Evolutionary conservation across 2,329 filamentous ascomycete species (phyloP).

Genomic region (Aspergillus quadricinctus): DNA sequence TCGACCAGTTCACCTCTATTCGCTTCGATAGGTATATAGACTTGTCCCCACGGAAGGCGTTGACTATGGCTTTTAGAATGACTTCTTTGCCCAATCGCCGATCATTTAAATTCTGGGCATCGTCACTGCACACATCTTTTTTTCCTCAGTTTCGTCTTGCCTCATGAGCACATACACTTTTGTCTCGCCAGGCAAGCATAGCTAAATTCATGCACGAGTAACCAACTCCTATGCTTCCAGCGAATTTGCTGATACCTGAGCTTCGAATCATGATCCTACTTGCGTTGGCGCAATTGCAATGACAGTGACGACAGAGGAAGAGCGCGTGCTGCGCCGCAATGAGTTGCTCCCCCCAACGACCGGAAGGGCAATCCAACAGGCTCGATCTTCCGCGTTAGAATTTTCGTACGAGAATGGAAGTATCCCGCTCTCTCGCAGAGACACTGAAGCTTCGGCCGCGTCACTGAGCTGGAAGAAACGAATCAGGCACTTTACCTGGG

Average conservation of each 20-base stretch:
- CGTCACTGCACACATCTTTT: not conserved
- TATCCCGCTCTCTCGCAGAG: not conserved
- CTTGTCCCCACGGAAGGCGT: not conserved
- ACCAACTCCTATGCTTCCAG: not conserved
- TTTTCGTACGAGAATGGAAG: slow-evolving; percentile 12
- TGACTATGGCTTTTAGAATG: not conserved
- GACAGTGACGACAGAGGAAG: not conserved
- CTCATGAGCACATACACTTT: not conserved
- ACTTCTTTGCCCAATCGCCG: not conserved
- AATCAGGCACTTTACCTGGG: slow-evolving; percentile 67
- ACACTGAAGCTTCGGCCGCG: slow-evolving; percentile 4
- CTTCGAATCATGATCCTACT: not conserved
- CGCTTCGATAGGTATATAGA: not conserved
- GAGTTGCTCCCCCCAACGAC: slow-evolving; percentile 11
- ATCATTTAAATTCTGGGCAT: not conserved
- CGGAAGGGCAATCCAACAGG: slow-evolving; percentile 12
- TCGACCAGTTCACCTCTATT: not conserved
- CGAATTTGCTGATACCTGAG: not conserved
- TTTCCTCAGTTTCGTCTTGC: not conserved
- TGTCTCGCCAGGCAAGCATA: not conserved
- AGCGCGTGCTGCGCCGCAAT: slow-evolving; percentile 5
- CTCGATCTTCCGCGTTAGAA: slow-evolving; percentile 28
- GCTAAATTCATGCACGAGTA: not conserved
- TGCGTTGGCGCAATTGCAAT: not conserved
- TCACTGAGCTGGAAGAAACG: slow-evolving; percentile 49